Evolutionary conservation across 495 filamentous ascomycete species (phyloP).

Genomic region (Lophiotrema nucula): DNA sequence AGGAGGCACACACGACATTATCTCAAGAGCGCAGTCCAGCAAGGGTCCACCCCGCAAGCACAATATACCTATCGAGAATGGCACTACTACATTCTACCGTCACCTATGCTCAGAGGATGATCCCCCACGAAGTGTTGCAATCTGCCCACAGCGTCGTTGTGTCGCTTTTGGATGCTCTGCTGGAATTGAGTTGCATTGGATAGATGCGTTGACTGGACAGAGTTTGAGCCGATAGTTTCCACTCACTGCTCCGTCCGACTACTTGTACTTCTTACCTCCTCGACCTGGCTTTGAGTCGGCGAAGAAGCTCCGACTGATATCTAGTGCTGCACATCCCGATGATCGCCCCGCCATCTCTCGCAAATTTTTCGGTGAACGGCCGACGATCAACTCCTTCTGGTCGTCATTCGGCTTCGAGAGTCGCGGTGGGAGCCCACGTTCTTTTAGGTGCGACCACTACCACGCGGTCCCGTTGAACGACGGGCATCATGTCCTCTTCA

Average conservation of each 20-base stretch:
- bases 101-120: slow-evolving; percentile 66
- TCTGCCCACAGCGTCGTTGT: slow-evolving; percentile 66
- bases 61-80: slow-evolving; percentile 27
- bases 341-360: slow-evolving; percentile 25
- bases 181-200: slow-evolving; percentile 72
- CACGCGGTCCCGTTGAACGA: slow-evolving; percentile 68
- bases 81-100: slow-evolving; percentile 49
- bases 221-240: slow-evolving; percentile 64
- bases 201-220: slow-evolving; percentile 60
- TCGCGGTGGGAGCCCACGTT: neutral
- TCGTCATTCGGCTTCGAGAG: slow-evolving; percentile 23
- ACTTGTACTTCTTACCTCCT: slow-evolving; percentile 65
- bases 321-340: slow-evolving; percentile 53
- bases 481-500: slow-evolving; percentile 68
- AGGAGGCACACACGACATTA: neutral
- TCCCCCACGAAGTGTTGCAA: slow-evolving; percentile 64
- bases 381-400: slow-evolving; percentile 23
- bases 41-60: neutral
- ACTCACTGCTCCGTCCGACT: slow-evolving; percentile 64
- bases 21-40: neutral
- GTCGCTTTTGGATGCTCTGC: slow-evolving; percentile 68
- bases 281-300: slow-evolving; percentile 52
- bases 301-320: slow-evolving; percentile 66
- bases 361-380: slow-evolving; percentile 17
- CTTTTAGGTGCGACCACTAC: slow-evolving; percentile 59